Evolutionary conservation across 345 rosid genomes (phyloP).

Genomic region (Salix udensis): DNA sequence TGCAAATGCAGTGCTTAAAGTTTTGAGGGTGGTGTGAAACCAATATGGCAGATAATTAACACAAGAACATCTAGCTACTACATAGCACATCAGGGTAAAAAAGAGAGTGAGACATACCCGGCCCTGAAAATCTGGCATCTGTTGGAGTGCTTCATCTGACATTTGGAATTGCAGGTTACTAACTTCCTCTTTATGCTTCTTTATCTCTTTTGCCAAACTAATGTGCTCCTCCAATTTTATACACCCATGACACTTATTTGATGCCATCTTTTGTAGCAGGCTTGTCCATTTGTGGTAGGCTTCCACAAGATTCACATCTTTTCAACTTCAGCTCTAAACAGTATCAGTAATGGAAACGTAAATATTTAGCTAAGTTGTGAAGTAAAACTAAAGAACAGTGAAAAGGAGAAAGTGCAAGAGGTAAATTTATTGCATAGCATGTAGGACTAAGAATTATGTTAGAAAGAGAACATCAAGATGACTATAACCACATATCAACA

Average conservation of each 20-base stretch:
- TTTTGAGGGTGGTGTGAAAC: conserved; percentile 3
- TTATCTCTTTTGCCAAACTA: conserved; percentile 62
- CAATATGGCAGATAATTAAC: conserved; percentile 3
- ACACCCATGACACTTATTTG: conserved; percentile 87
- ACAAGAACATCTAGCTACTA: conserved; percentile 10
- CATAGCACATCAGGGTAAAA: background rate
- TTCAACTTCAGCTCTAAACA: conserved; percentile 72
- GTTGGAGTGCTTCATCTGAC: conserved; percentile 88
- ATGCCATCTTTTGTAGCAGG: conserved; percentile 69
- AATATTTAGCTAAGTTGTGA: background rate
- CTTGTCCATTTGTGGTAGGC: conserved; percentile 55
- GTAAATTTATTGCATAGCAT: no score
- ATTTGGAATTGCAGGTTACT: conserved; percentile 49
- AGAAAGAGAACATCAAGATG: background rate
- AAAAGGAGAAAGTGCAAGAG: background rate
- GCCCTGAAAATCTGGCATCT: conserved; percentile 97
- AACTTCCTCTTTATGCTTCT: conserved; percentile 62
- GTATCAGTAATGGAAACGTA: background rate
- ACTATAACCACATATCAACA: background rate
- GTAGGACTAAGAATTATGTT: no score
- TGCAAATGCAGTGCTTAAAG: conserved; percentile 34
- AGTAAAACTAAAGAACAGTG: background rate
- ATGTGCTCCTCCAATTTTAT: conserved; percentile 80
- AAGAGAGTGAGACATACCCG: conserved; percentile 48
- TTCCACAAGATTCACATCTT: conserved; percentile 56